A percentile compares a stretch with the other conserved stretches of the same genome.
Evolutionary conservation across 352 stramenopile species (phyloP).

Genomic region (Globisporangium cylindrosporum): DNA sequence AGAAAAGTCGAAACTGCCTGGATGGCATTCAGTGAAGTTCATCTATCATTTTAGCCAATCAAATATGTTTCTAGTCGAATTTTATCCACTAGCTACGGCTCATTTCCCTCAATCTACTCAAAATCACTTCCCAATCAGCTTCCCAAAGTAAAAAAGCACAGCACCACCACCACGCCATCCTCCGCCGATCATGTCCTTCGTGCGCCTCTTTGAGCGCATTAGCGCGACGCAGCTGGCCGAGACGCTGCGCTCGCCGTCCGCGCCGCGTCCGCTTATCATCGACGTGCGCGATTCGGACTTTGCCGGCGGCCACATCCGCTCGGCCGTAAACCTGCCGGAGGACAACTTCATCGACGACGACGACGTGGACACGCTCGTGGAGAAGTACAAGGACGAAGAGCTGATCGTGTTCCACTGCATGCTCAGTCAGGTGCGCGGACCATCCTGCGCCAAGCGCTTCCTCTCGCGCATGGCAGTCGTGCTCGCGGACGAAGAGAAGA

Average conservation of each 20-base stretch:
- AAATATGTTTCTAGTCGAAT: background rate
- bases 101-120: background rate
- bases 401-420: slow-evolving; percentile 87
- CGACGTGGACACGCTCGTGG: slow-evolving; percentile 74
- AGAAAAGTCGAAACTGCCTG: background rate
- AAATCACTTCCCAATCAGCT: background rate
- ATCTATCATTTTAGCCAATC: background rate
- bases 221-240: slow-evolving; percentile 51
- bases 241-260: slow-evolving; percentile 38
- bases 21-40: background rate
- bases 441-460: slow-evolving; percentile 77
- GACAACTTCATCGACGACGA: slow-evolving; percentile 80
- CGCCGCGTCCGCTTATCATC: slow-evolving; percentile 49
- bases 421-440: slow-evolving; percentile 82
- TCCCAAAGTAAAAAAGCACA: background rate
- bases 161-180: background rate
- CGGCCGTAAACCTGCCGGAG: slow-evolving; percentile 73
- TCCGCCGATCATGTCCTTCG: slow-evolving; percentile 2
- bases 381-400: slow-evolving; percentile 57
- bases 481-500: slow-evolving; percentile 38
- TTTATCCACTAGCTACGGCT: background rate
- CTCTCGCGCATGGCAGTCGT: slow-evolving; percentile 54
- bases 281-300: slow-evolving; percentile 81
- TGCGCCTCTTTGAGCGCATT: slow-evolving; percentile 41
- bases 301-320: slow-evolving; percentile 69